Evolutionary conservation across 805 yeast genomes (phyloP).

Genomic region (Candida rishiriensis): DNA sequence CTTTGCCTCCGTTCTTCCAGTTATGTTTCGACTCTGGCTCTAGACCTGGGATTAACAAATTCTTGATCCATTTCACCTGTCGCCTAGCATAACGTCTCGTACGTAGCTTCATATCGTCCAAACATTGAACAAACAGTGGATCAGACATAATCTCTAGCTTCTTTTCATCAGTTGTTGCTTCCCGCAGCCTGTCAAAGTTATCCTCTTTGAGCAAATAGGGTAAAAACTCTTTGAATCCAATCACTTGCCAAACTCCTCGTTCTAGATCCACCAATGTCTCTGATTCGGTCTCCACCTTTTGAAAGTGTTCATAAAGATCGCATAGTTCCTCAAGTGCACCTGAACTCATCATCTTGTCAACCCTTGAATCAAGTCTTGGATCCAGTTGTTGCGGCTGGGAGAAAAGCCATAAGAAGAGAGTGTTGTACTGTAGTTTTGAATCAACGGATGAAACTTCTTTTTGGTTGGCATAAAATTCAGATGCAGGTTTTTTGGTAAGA

Average conservation of each 20-base stretch:
- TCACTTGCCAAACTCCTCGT: conserved; percentile 88
- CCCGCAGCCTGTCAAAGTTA: conserved; percentile 12
- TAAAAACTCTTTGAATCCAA: conserved; percentile 86
- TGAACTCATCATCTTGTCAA: conserved; percentile 70
- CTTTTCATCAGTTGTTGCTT: neutral
- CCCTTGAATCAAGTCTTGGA: conserved; percentile 67
- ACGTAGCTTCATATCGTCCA: conserved; percentile 73
- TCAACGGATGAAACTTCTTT: conserved; percentile 35
- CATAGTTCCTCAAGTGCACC: conserved; percentile 73
- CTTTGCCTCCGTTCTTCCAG: conserved; percentile 55
- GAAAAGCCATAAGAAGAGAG: conserved; percentile 79
- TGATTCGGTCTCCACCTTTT: conserved; percentile 24
- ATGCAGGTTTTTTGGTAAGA: conserved; percentile 61
- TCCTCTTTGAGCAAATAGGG: conserved; percentile 42
- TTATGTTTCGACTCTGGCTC: conserved; percentile 40
- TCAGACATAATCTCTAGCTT: conserved; percentile 8
- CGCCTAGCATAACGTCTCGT: conserved; percentile 84
- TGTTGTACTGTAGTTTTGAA: conserved; percentile 50
- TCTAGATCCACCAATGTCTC: conserved; percentile 46
- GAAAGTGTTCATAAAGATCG: conserved; percentile 48
- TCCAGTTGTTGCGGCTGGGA: conserved; percentile 56
- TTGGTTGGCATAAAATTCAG: conserved; percentile 68
- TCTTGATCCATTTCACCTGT: conserved; percentile 89
- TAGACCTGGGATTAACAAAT: conserved; percentile 59
- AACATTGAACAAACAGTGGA: conserved; percentile 38